Percentiles rank a stretch among this genome's conserved stretches.
phyloP scores from a whole-genome alignment of 345 rosid genomes.

The Citrus inodora region DNA sequence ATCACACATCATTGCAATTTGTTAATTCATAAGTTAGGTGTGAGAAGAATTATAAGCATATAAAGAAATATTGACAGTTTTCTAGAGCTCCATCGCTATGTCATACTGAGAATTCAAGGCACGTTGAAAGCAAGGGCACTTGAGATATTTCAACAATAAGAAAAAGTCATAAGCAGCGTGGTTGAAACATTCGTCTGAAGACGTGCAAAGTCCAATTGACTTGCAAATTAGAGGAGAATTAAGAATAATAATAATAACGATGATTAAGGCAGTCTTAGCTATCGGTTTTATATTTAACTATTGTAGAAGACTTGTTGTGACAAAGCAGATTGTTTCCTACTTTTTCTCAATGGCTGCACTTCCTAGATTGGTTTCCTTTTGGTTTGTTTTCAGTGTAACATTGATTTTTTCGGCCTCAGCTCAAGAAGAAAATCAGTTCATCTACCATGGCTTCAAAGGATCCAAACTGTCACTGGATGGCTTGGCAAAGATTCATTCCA shows the following conservation, averaged over 20 bases:
- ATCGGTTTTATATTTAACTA: no score
- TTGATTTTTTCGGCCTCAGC: not conserved
- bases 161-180: not conserved
- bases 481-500: conserved; percentile 26
- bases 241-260: not conserved
- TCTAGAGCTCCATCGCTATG: not conserved
- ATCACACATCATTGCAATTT: not conserved
- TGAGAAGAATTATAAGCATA: not conserved
- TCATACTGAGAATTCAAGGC: not conserved
- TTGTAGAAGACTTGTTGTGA: not conserved
- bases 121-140: not conserved
- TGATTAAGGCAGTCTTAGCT: not conserved
- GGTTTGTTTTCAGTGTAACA: not conserved
- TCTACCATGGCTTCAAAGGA: not conserved
- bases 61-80: not conserved
- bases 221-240: not conserved
- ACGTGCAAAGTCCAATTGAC: not conserved
- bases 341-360: not conserved
- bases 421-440: not conserved
- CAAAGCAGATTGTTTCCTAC: not conserved
- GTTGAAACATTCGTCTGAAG: not conserved
- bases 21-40: not conserved
- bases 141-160: not conserved
- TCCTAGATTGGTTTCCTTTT: not conserved
- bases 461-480: not conserved